These are phyloP conservation scores for Coemansia sp. DNA, from an alignment of 192 early-diverging fungal genomes.

Conservation along the genomic window DNA sequence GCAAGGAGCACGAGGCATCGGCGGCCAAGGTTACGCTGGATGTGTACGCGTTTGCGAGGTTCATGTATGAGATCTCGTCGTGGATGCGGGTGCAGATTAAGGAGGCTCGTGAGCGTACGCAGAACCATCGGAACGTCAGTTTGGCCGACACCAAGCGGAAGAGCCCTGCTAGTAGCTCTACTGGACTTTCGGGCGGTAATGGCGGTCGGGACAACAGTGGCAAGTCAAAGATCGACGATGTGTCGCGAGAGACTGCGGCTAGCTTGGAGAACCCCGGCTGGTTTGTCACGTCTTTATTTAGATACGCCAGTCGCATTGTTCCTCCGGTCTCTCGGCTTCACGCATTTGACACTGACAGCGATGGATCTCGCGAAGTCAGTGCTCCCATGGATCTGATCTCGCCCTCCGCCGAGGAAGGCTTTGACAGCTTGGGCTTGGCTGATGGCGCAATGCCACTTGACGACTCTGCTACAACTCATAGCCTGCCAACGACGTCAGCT, in stretches of 20 bases:
- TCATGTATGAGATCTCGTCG: conserved; percentile 68
- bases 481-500: background rate
- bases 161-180: background rate
- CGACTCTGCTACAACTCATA: background rate
- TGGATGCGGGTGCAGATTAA: conserved; percentile 64
- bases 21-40: conserved; percentile 62
- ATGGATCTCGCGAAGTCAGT: conserved; percentile 1
- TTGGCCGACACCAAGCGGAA: conserved; percentile 21
- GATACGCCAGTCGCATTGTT: conserved; percentile 34
- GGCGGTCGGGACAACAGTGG: background rate
- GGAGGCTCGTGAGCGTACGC: conserved; percentile 46
- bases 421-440: background rate
- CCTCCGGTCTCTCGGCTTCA: conserved; percentile 39
- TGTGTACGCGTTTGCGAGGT: conserved; percentile 73
- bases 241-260: conserved; percentile 29
- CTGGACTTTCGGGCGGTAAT: background rate
- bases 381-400: conserved; percentile 12
- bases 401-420: background rate
- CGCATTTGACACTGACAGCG: conserved; percentile 20
- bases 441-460: background rate
- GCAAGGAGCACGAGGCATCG: conserved; percentile 13
- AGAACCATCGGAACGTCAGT: conserved; percentile 43
- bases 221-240: conserved; percentile 32
- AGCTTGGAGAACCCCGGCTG: conserved; percentile 54
- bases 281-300: conserved; percentile 52